phyloP scores from a whole-genome alignment of 306 rosid species.

The Lathyrus tuberosus region DNA sequence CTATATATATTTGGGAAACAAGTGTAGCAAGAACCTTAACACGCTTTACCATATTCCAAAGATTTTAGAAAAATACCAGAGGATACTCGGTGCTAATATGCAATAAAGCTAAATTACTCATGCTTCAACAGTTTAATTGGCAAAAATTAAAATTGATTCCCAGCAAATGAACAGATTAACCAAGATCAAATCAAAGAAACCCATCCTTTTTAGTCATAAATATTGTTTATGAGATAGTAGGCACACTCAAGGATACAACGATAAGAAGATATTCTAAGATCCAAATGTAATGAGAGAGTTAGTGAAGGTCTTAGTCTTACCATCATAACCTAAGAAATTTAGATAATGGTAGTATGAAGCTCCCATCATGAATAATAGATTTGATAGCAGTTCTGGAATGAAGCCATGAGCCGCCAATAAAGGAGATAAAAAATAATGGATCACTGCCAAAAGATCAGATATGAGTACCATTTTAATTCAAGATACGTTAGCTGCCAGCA shows the following conservation, averaged over 20 bases:
- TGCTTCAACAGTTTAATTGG: constrained; percentile 21
- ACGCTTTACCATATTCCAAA: too few species aligned
- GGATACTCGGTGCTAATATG: constrained; percentile 26
- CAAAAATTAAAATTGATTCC: too few species aligned
- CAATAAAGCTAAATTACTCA: constrained; percentile 18
- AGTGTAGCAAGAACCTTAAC: too few species aligned
- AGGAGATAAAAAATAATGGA: constrained; percentile 95
- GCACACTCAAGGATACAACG: too few species aligned
- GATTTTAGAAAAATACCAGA: too few species aligned
- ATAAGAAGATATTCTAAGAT: too few species aligned
- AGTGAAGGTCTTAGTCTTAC: too few species aligned
- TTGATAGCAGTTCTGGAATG: constrained; percentile 87
- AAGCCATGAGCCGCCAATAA: constrained; percentile 94
- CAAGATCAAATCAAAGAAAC: constrained; percentile 6
- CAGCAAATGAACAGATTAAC: too few species aligned
- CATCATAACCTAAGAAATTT: too few species aligned
- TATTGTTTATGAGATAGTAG: too few species aligned
- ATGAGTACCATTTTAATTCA: constrained; percentile 40
- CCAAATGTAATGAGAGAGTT: too few species aligned
- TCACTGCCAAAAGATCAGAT: constrained; percentile 70
- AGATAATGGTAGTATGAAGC: constrained; percentile 94
- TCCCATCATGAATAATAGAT: constrained; percentile 92
- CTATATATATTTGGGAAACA: too few species aligned
- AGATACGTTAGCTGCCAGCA: constrained; percentile 28
- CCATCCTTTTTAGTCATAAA: constrained; percentile 37